phyloP scores from a whole-genome alignment of 768 basidiomycete species.

The Boletus fagicola region DNA sequence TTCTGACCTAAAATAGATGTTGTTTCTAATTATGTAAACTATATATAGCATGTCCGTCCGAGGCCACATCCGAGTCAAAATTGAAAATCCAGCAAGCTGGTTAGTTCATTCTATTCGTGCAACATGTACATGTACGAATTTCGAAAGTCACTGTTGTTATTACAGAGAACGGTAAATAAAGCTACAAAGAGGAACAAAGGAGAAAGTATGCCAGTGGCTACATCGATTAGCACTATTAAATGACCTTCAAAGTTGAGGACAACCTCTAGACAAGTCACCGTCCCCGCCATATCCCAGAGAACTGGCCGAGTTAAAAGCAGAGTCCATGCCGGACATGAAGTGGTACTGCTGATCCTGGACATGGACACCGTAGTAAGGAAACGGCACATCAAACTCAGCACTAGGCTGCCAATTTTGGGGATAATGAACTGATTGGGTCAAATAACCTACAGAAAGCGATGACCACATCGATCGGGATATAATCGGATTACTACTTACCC shows the following conservation, averaged over 20 bases:
- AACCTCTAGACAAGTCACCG: background rate
- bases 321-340: background rate
- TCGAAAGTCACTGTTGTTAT: too few species aligned
- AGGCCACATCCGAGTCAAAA: too few species aligned
- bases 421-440: background rate
- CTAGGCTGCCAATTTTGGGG: background rate
- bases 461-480: background rate
- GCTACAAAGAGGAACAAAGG: background rate
- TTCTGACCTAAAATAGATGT: background rate
- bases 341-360: conserved; percentile 2
- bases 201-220: background rate
- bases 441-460: conserved; percentile 6
- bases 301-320: background rate
- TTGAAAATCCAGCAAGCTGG: too few species aligned
- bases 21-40: background rate
- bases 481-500: conserved; percentile 4
- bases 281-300: background rate
- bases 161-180: background rate
- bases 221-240: background rate
- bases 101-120: too few species aligned
- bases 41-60: background rate
- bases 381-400: background rate
- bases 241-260: background rate
- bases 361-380: background rate
- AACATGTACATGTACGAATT: background rate